A percentile compares a stretch with the other conserved stretches of the same genome.
Evolutionary conservation across 371 early-diverging fungal species (phyloP).

Genomic region (Apophysomyces elegans): DNA sequence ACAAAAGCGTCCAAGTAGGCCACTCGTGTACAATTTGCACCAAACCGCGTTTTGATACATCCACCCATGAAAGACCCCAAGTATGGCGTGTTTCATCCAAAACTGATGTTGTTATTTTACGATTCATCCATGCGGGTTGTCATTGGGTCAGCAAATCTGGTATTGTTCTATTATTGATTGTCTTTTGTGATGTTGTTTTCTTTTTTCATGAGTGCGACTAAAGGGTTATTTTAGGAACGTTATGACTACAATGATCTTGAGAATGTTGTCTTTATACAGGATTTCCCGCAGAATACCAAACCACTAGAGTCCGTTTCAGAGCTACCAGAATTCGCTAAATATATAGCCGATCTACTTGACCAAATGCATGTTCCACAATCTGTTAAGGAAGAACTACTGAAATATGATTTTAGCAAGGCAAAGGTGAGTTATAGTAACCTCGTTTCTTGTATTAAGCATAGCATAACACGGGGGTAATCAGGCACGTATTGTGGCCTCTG

Average conservation of each 20-base stretch:
- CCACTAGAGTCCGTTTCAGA: constrained; percentile 7
- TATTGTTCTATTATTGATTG: constrained; percentile 4
- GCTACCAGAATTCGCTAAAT: constrained; percentile 39
- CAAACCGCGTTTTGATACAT: constrained; percentile 34
- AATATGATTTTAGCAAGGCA: constrained; percentile 46
- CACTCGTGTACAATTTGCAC: constrained; percentile 23
- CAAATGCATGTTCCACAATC: constrained; percentile 42
- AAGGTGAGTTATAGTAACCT: constrained; percentile 22
- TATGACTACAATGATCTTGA: constrained; percentile 53
- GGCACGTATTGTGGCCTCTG: constrained; percentile 48
- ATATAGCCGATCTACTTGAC: constrained; percentile 36
- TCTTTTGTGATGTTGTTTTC: background rate
- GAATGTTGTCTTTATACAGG: constrained; percentile 56
- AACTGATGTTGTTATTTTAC: constrained; percentile 48
- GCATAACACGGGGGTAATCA: background rate
- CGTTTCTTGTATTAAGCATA: background rate
- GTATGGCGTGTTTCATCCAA: constrained; percentile 49
- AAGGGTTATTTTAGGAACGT: constrained; percentile 20
- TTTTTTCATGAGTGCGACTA: background rate
- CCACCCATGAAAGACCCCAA: constrained; percentile 41
- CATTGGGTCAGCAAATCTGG: constrained; percentile 54
- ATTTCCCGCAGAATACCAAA: constrained; percentile 33
- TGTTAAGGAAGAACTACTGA: constrained; percentile 38
- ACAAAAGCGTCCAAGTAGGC: constrained; percentile 23
- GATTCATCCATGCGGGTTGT: constrained; percentile 43